A percentile compares a stretch with the other conserved stretches of the same genome.
phyloP scores from a whole-genome alignment of 164 flowering plant species.

The Dillenia suffruticosa region DNA sequence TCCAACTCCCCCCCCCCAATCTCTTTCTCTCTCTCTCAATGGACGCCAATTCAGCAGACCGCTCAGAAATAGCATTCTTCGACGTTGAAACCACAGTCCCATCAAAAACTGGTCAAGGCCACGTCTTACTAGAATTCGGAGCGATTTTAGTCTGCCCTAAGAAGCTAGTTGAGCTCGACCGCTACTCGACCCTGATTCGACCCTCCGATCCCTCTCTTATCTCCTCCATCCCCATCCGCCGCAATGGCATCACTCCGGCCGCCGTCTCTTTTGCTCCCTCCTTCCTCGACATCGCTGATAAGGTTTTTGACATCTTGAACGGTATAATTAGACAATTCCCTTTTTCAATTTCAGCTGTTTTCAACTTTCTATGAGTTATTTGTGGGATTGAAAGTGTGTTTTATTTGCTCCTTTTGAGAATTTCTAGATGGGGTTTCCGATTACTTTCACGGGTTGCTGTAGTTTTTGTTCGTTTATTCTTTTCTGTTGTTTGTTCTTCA shows the following conservation, averaged over 20 bases:
- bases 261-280: constrained; percentile 63
- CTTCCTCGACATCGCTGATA: constrained; percentile 62
- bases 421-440: background rate
- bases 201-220: constrained; percentile 59
- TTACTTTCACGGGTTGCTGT: no score
- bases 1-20: no score
- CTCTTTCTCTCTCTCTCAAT: constrained; percentile 1
- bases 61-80: constrained; percentile 73
- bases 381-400: background rate
- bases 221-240: constrained; percentile 47
- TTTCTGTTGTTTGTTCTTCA: no score
- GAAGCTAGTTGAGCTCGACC: constrained; percentile 63
- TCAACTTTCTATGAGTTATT: no score
- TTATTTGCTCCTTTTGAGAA: background rate
- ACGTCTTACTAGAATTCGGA: constrained; percentile 75
- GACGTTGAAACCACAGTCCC: constrained; percentile 87
- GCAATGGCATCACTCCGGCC: constrained; percentile 81
- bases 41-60: constrained; percentile 32
- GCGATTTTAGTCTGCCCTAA: constrained; percentile 90
- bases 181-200: constrained; percentile 65
- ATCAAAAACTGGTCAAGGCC: constrained; percentile 47
- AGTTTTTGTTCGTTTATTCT: no score
- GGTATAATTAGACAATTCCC: constrained; percentile 28
- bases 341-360: no score
- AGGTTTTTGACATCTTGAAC: constrained; percentile 66